phyloP scores from a whole-genome alignment of 1,284 basidiomycete species.

The Chiua sp. region DNA sequence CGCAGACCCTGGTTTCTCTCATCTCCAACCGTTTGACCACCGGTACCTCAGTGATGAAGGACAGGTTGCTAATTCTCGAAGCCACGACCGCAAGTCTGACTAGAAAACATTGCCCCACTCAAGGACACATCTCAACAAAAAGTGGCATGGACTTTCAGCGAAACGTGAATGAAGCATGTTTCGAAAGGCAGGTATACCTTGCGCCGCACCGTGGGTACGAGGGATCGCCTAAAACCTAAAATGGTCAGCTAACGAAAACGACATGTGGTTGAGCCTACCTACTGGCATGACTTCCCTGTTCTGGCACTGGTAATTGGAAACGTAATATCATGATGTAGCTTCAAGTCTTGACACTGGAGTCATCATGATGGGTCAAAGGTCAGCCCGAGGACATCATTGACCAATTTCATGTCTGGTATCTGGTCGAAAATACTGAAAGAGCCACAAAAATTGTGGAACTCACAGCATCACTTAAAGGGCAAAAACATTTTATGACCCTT shows the following conservation, averaged over 20 bases:
- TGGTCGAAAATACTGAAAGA: slow-evolving; percentile 7
- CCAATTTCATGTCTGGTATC: slow-evolving; percentile 63
- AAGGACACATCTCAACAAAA: background rate
- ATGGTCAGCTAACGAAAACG: too few species aligned
- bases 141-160: background rate
- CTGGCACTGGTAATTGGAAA: too few species aligned
- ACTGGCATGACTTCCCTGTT: too few species aligned
- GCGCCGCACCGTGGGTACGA: background rate
- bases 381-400: slow-evolving; percentile 67
- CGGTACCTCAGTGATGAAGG: background rate
- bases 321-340: too few species aligned
- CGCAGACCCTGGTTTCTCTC: background rate
- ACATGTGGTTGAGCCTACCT: too few species aligned
- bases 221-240: background rate
- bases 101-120: background rate
- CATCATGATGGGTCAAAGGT: slow-evolving; percentile 55
- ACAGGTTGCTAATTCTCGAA: background rate
- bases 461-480: too few species aligned
- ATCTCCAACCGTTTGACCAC: background rate
- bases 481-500: too few species aligned
- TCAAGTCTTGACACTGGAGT: too few species aligned
- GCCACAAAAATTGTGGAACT: background rate
- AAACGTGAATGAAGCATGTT: background rate
- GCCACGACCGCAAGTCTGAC: background rate
- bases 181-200: background rate